Evolutionary conservation across 176 grass and related monocot genomes (phyloP).

Genomic region (Pontederia paniculata): DNA sequence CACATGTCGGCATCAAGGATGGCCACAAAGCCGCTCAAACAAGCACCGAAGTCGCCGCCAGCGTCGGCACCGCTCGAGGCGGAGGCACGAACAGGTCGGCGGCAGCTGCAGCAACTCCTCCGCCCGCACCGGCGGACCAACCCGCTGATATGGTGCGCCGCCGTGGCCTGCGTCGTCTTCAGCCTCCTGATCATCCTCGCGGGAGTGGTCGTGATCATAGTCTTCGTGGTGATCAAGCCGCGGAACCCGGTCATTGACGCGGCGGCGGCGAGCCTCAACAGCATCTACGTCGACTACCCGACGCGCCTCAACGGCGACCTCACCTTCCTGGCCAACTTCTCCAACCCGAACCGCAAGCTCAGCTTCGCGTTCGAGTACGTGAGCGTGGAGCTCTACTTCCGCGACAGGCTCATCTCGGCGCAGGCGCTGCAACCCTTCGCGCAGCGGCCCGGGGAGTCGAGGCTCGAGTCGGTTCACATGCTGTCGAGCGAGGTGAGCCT

Average conservation of each 20-base stretch:
- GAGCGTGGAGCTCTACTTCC: constrained; percentile 61
- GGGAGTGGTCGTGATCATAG: constrained; percentile 43
- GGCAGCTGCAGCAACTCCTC: constrained; percentile 25
- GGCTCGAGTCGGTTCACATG: constrained; percentile 55
- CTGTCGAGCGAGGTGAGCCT: constrained; percentile 66
- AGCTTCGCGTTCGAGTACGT: constrained; percentile 44
- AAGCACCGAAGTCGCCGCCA: constrained; percentile 8
- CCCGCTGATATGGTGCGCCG: constrained; percentile 63
- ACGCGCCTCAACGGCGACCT: constrained; percentile 71
- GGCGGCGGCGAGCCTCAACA: constrained; percentile 51
- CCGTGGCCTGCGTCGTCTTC: constrained; percentile 70
- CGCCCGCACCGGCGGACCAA: constrained; percentile 32
- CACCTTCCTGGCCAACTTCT: constrained; percentile 61
- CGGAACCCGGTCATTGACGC: constrained; percentile 46
- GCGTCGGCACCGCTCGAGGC: constrained; percentile 10
- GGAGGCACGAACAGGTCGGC: constrained; percentile 17
- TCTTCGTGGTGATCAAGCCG: constrained; percentile 68
- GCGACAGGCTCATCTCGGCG: constrained; percentile 38
- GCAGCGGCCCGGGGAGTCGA: constrained; percentile 37
- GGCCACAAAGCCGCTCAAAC: constrained; percentile 15
- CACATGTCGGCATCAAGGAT: no score
- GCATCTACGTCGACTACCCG: constrained; percentile 49
- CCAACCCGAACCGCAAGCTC: constrained; percentile 83
- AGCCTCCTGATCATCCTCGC: constrained; percentile 66
- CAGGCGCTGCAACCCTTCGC: constrained; percentile 57